phyloP scores from a whole-genome alignment of 2,329 filamentous ascomycete genomes.

The Colletotrichum brevisporum region DNA sequence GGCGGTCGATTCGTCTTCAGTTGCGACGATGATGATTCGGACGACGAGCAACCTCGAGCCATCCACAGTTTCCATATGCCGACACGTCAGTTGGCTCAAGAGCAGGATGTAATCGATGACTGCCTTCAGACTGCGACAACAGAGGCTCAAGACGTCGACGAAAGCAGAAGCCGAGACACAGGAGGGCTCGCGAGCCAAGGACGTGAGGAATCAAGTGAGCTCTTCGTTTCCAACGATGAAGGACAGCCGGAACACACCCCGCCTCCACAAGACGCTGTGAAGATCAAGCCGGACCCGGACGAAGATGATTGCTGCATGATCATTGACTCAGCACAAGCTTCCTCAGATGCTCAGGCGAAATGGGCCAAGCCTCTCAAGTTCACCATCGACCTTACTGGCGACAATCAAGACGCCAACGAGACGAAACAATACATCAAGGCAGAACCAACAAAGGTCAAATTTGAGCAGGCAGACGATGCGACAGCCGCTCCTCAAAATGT shows the following conservation, averaged over 20 bases:
- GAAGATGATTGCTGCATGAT: background rate
- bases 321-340: background rate
- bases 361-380: background rate
- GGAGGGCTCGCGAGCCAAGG: too few species aligned
- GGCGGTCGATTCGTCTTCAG: too few species aligned
- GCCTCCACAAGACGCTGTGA: background rate
- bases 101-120: too few species aligned
- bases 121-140: background rate
- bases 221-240: background rate
- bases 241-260: background rate
- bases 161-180: background rate
- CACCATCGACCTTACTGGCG: background rate
- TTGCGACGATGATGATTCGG: too few species aligned
- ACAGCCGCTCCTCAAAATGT: too few species aligned
- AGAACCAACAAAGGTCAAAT: background rate
- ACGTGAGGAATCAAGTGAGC: background rate
- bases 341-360: background rate
- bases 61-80: too few species aligned
- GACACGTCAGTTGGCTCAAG: too few species aligned
- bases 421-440: background rate
- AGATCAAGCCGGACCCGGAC: constrained; percentile 2
- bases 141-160: too few species aligned
- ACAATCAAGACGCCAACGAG: background rate
- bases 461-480: background rate
- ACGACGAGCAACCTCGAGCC: too few species aligned